These are phyloP conservation scores for Tetramitus jugosus DNA, from an alignment of 208 protist genomes.

Conservation along the genomic window DNA sequence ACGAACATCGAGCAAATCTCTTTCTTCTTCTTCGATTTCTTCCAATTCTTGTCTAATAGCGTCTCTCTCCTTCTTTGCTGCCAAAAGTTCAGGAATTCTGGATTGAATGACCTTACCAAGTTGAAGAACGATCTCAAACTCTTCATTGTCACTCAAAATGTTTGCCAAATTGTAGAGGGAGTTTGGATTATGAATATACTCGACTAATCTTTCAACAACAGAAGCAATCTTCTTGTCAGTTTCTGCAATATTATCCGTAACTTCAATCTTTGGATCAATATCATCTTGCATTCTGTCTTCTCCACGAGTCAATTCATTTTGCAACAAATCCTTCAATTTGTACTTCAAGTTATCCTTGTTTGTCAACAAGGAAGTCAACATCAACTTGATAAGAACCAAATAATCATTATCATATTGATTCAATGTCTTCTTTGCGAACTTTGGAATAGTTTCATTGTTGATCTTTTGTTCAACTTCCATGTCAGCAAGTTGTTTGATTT, in stretches of 20 bases:
- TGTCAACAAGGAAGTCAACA: background rate
- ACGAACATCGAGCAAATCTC: background rate
- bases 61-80: too few species aligned
- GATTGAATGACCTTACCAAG: too few species aligned
- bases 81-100: too few species aligned
- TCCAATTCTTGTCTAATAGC: background rate
- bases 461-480: background rate
- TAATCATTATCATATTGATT: background rate
- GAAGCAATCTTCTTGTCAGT: background rate
- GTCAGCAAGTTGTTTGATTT: background rate
- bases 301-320: background rate
- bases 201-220: background rate
- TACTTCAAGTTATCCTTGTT: background rate
- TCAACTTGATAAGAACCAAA: too few species aligned
- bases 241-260: background rate
- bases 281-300: background rate
- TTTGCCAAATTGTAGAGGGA: background rate
- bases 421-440: background rate
- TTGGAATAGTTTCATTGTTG: background rate
- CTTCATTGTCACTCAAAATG: background rate
- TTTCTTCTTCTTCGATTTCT: constrained; percentile 2
- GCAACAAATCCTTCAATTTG: background rate
- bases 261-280: background rate
- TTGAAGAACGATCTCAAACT: too few species aligned
- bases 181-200: background rate